Evolutionary conservation across 371 early-diverging fungal species (phyloP).

Genomic region (Zychaea mexicana): DNA sequence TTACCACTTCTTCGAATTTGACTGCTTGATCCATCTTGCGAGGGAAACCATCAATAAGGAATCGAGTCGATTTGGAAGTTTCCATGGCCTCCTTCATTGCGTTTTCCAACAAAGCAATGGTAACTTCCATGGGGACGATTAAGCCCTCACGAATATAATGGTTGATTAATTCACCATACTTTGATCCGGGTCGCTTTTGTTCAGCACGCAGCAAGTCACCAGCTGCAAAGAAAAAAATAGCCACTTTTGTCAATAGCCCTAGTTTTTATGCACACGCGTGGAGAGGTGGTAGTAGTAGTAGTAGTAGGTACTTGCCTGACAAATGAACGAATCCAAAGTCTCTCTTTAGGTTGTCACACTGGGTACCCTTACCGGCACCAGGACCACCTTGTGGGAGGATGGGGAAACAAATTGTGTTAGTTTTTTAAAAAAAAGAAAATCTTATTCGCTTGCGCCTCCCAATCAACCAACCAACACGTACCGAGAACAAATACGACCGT

Average conservation of each 20-base stretch:
- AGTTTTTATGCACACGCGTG: too few relatives aligned
- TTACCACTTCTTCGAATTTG: conserved; percentile 85
- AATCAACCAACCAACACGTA: too few relatives aligned
- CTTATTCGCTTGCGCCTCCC: too few relatives aligned
- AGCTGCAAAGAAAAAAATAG: conserved; percentile 43
- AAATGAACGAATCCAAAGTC: conserved; percentile 95
- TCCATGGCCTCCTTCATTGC: conserved; percentile 80
- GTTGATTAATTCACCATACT: conserved; percentile 89
- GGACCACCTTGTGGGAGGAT: conserved; percentile 68
- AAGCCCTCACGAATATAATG: conserved; percentile 90
- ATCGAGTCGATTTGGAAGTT: conserved; percentile 56
- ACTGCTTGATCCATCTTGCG: conserved; percentile 92
- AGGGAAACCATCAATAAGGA: conserved; percentile 98
- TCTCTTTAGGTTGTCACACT: conserved; percentile 83
- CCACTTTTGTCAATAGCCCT: background rate
- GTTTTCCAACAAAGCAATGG: conserved; percentile 85
- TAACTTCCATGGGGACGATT: conserved; percentile 96
- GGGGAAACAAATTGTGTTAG: background rate
- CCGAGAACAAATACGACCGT: conserved; percentile 81
- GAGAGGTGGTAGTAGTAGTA: background rate
- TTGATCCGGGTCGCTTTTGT: conserved; percentile 80
- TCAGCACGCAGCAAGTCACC: conserved; percentile 96
- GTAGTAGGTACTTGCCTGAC: conserved; percentile 39
- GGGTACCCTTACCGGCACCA: conserved; percentile 95
- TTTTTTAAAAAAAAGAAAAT: too few relatives aligned